phyloP scores from a whole-genome alignment of 768 basidiomycete genomes.

The Calocera cornea region DNA sequence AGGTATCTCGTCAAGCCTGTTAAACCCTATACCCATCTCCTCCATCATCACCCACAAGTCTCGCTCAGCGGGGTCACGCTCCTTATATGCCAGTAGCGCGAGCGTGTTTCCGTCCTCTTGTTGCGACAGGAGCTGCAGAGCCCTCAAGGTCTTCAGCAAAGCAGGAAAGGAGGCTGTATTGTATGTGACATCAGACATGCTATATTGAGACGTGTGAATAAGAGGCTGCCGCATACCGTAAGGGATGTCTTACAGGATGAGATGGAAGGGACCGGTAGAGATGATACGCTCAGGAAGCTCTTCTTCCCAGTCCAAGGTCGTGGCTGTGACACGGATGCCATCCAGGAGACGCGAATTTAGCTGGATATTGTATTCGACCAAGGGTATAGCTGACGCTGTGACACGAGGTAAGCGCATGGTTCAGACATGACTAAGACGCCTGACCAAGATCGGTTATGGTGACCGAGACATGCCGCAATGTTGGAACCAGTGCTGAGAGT shows the following conservation, averaged over 20 bases:
- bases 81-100: conserved; percentile 72
- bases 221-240: not conserved
- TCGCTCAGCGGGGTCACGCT: conserved; percentile 65
- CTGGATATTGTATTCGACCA: conserved; percentile 58
- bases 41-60: conserved; percentile 52
- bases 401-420: not conserved
- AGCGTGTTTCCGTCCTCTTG: conserved; percentile 24
- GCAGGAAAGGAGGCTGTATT: conserved; percentile 76
- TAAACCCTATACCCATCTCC: conserved; percentile 42
- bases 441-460: conserved; percentile 61
- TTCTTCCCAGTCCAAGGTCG: conserved; percentile 65
- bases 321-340: conserved; percentile 16
- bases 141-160: conserved; percentile 51
- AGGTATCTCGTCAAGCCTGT: conserved; percentile 36
- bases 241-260: conserved; percentile 45
- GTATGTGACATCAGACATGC: conserved; percentile 89
- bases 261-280: conserved; percentile 26
- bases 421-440: conserved; percentile 17
- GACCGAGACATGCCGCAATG: conserved; percentile 25
- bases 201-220: conserved; percentile 20
- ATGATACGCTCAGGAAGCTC: conserved; percentile 34
- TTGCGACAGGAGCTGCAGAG: conserved; percentile 30
- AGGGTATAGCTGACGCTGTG: conserved; percentile 64
- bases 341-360: conserved; percentile 29
- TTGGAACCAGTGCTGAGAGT: conserved; percentile 43